These are phyloP conservation scores for Phytophthora kernoviae DNA, from an alignment of 352 stramenopile genomes.

Conservation along the genomic window DNA sequence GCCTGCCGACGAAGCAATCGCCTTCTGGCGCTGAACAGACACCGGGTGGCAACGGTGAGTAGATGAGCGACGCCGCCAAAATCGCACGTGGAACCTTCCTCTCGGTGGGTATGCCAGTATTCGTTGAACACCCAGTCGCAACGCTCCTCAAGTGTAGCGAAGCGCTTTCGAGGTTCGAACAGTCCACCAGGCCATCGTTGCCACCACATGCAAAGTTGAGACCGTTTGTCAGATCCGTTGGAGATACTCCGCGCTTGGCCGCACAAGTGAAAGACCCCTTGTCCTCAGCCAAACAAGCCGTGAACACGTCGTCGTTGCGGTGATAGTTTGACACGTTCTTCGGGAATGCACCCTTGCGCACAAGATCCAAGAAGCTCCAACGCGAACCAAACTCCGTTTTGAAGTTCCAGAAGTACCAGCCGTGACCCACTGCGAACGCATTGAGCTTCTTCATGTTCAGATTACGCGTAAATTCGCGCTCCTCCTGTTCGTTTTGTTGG, in stretches of 20 bases:
- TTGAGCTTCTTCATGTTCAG: slow-evolving; percentile 92
- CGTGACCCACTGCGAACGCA: slow-evolving; percentile 90
- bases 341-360: slow-evolving; percentile 60
- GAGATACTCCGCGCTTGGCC: slow-evolving; percentile 64
- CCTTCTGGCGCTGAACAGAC: slow-evolving; percentile 19
- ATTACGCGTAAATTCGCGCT: slow-evolving; percentile 73
- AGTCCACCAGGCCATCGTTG: slow-evolving; percentile 47
- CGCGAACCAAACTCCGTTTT: slow-evolving; percentile 79
- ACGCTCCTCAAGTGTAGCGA: slow-evolving; percentile 61
- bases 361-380: slow-evolving; percentile 90
- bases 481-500: slow-evolving; percentile 79
- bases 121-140: slow-evolving; percentile 42
- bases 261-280: slow-evolving; percentile 71
- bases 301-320: slow-evolving; percentile 53
- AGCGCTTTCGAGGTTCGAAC: slow-evolving; percentile 47
- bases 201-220: slow-evolving; percentile 64
- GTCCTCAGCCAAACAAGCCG: slow-evolving; percentile 67
- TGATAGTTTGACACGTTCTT: slow-evolving; percentile 73
- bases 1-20: slow-evolving; percentile 18
- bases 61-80: slow-evolving; percentile 74
- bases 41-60: slow-evolving; percentile 18
- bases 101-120: slow-evolving; percentile 67
- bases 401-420: slow-evolving; percentile 84
- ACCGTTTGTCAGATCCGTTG: slow-evolving; percentile 54
- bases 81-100: slow-evolving; percentile 73